Conservation (phyloP, 352 stramenopile genomes). For the Plasmopara halstedii region DNA sequence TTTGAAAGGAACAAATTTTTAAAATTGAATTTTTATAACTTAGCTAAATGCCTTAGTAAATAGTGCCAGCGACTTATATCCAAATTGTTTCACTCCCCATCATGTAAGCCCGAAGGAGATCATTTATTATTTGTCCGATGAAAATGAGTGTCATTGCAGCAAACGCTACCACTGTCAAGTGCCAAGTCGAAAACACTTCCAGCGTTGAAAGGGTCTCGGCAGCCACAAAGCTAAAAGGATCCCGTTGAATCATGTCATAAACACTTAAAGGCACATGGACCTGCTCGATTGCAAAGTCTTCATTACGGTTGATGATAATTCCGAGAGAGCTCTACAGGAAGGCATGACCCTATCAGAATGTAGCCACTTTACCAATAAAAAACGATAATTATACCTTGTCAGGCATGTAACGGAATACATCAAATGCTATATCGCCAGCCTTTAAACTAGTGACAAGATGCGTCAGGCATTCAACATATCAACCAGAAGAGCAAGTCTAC, state of each 20-base stretch:
- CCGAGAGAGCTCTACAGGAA: conserved; percentile 31
- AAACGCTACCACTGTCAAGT: conserved; percentile 65
- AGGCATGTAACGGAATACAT: conserved; percentile 83
- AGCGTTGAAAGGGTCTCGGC: conserved; percentile 76
- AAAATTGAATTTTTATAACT: too few species aligned
- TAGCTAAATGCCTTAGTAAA: too few species aligned
- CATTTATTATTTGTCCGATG: conserved; percentile 72
- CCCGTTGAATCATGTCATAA: conserved; percentile 77
- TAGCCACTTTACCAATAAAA: neutral
- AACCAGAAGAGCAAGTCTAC: conserved; percentile 1
- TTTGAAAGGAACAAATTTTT: too few species aligned
- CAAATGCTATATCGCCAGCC: conserved; percentile 53
- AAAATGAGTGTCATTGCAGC: conserved; percentile 80
- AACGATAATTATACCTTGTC: conserved; percentile 49
- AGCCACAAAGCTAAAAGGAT: conserved; percentile 83
- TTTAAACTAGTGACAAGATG: conserved; percentile 29
- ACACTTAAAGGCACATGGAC: conserved; percentile 59
- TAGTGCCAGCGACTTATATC: too few species aligned
- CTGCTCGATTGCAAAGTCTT: conserved; percentile 42
- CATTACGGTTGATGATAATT: conserved; percentile 49
- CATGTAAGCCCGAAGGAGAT: conserved; percentile 52
- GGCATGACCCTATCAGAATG: too few species aligned
- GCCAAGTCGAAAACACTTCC: conserved; percentile 79
- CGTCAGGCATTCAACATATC: neutral
- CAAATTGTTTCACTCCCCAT: conserved; percentile 25